Conservation (phyloP, 306 rosid genomes). For the Clitoria ternatea region DNA sequence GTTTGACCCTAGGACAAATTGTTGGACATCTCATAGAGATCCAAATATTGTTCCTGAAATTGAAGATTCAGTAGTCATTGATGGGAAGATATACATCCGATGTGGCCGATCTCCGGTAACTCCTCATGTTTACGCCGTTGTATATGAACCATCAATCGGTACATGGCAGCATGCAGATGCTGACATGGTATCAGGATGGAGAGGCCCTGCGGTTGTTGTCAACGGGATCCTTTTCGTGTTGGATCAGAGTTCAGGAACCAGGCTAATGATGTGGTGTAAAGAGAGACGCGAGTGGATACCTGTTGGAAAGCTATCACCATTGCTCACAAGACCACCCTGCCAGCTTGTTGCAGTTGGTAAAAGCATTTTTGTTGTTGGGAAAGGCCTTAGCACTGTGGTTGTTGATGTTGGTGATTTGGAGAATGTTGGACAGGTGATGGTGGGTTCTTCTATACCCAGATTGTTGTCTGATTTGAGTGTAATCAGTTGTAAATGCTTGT, state of each 20-base stretch:
- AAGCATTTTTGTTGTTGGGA: conserved; percentile 65
- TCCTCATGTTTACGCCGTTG: conserved; percentile 52
- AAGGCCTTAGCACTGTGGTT: conserved; percentile 78
- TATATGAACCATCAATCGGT: conserved; percentile 69
- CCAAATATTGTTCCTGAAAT: conserved; percentile 54
- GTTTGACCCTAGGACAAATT: conserved; percentile 50
- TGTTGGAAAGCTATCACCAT: conserved; percentile 64
- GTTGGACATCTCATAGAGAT: conserved; percentile 55
- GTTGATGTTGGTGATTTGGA: conserved; percentile 56
- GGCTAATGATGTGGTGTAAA: conserved; percentile 70
- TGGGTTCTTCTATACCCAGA: conserved; percentile 67
- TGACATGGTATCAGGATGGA: conserved; percentile 84
- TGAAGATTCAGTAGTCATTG: conserved; percentile 72
- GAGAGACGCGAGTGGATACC: conserved; percentile 63
- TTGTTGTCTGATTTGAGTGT: conserved; percentile 49
- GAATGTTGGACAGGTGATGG: conserved; percentile 50
- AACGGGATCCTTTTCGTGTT: conserved; percentile 56
- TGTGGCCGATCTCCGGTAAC: conserved; percentile 44
- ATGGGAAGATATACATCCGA: conserved; percentile 73
- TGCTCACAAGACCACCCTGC: conserved; percentile 84
- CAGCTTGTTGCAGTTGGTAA: conserved; percentile 67
- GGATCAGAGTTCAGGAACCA: conserved; percentile 76
- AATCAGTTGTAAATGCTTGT: conserved; percentile 66
- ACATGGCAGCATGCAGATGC: conserved; percentile 76
- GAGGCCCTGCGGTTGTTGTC: conserved; percentile 78